Evolutionary conservation across 306 rosid species (phyloP), one percentile per base, ranked within the genome.

Genomic region (Herpetospermum pedunculosum): DNA sequence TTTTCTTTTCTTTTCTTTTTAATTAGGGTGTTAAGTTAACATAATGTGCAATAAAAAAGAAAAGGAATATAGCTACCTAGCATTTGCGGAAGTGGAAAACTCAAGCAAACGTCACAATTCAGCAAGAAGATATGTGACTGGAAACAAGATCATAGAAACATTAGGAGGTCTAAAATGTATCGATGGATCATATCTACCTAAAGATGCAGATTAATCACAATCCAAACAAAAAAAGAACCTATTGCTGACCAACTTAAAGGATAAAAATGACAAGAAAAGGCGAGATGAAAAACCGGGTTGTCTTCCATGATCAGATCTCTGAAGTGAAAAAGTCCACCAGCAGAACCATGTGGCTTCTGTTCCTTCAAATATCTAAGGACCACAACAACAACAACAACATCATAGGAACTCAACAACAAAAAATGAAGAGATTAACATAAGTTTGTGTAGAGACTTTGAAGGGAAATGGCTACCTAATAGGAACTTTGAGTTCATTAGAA

Each of bases 281-380:
- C 34, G 54, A 68, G 80, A 75, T 67, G 16, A 65, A 59, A 63
- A 79, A 94, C 99, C 79, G 97, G 96, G 81, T 72, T 81, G 34
- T 91, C 97, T 85, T 94, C 97, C 97, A 91, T 88, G 86, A 94
- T 88, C 77, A 85, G 78, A 89, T 94, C 96, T 79, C 88, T 86
- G 73, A 94, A 94, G 80, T 85, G 87, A 76, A 91, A 88, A 65
- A 94, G 88, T 15, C 97, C 96, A 78, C 99, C 99, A 74, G 96
- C 99, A 43, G 99, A 94, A 75, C 97, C 99, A 74, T 88, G 97
- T 37, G 99, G 99, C 75, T 83, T 91, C 35, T 94, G 97, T 78
- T 94, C 99, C 83, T 74, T 94, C 89, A 94, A 76, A 80, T 94
- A 94, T 81, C 97, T 93, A 78, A 71, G 26, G 71, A 55, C 64